Evolutionary conservation across 1,139 yeast species (phyloP).

Genomic region (Geotrichum carabidarum): DNA sequence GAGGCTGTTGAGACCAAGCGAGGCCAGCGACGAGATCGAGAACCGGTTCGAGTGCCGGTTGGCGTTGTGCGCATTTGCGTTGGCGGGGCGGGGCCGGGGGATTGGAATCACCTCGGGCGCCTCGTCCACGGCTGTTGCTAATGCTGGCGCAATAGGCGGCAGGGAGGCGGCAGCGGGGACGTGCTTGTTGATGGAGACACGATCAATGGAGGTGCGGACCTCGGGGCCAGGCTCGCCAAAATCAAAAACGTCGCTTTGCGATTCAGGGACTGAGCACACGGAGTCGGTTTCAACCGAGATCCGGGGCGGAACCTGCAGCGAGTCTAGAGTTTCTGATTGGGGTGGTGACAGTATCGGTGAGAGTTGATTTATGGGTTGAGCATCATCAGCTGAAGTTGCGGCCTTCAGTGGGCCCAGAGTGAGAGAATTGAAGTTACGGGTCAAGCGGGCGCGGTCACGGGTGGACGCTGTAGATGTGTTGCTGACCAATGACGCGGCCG

Average conservation of each 20-base stretch:
- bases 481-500: conserved; percentile 21
- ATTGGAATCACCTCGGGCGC: not conserved
- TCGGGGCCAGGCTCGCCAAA: conserved; percentile 35
- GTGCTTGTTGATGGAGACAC: not conserved
- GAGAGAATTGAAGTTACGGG: conserved; percentile 20
- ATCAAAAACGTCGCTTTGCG: conserved; percentile 18
- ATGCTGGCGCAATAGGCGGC: not conserved
- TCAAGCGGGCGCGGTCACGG: conserved; percentile 22
- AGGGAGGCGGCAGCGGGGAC: not conserved
- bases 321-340: not conserved
- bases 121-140: not conserved
- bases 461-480: conserved; percentile 19
- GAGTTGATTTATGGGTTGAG: not conserved
- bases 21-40: conserved; percentile 13
- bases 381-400: not conserved
- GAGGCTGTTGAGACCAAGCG: conserved; percentile 2
- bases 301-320: not conserved
- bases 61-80: not conserved
- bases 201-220: conserved; percentile 24
- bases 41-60: conserved; percentile 8
- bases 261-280: conserved; percentile 2
- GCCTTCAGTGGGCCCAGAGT: conserved; percentile 8
- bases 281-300: not conserved
- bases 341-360: not conserved
- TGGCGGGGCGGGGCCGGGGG: not conserved